Conservation (phyloP, 2,329 filamentous ascomycete species). For the Chlorencoelia australis region DNA sequence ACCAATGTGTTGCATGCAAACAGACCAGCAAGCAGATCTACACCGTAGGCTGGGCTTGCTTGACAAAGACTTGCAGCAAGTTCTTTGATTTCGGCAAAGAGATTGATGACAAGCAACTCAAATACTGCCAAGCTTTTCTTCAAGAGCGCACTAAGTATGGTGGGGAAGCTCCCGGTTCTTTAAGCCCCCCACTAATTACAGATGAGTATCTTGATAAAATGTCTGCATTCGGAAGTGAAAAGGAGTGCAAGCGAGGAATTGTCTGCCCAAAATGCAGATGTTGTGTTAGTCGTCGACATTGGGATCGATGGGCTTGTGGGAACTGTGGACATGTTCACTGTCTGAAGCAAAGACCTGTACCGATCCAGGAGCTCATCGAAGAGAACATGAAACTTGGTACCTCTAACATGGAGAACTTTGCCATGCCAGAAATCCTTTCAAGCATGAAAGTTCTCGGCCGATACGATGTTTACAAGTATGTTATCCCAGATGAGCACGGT, state of each 20-base stretch:
- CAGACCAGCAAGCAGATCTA: constrained; percentile 30
- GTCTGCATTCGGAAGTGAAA: constrained; percentile 36
- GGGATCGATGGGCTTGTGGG: constrained; percentile 53
- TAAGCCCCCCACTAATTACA: constrained; percentile 31
- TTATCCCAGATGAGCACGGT: constrained; percentile 35
- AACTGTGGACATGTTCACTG: constrained; percentile 41
- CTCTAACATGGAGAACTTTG: not conserved
- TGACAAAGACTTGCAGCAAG: constrained; percentile 37
- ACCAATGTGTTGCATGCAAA: constrained; percentile 33
- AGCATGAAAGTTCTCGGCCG: constrained; percentile 15
- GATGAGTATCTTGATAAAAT: constrained; percentile 24
- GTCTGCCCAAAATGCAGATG: constrained; percentile 54
- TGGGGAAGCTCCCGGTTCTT: constrained; percentile 27
- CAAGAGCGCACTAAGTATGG: constrained; percentile 38
- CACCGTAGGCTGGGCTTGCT: constrained; percentile 47
- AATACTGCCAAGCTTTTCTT: constrained; percentile 49
- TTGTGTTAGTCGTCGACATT: constrained; percentile 50
- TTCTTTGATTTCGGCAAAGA: constrained; percentile 38
- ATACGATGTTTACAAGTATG: constrained; percentile 31
- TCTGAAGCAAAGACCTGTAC: constrained; percentile 5
- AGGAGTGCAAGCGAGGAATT: constrained; percentile 49
- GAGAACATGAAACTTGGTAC: not conserved
- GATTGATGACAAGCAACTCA: constrained; percentile 26
- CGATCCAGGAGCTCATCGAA: constrained; percentile 10
- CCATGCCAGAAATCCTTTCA: not conserved